phyloP scores from a whole-genome alignment of 371 early-diverging fungal genomes.

The Apophysomyces sp. region DNA sequence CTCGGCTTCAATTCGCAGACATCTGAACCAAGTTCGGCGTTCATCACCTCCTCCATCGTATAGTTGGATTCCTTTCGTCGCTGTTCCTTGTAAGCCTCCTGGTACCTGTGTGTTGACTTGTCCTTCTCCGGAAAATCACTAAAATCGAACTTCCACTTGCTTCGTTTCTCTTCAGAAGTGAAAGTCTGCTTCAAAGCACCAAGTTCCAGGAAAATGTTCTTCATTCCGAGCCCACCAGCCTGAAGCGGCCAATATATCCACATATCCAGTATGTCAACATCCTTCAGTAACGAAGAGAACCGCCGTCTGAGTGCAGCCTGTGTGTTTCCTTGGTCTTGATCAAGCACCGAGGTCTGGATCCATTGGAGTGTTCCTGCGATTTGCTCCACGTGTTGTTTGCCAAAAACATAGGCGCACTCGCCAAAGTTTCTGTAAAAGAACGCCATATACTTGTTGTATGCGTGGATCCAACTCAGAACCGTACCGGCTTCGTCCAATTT shows the following conservation, averaged over 20 bases:
- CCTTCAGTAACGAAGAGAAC: background rate
- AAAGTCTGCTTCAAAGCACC: slow-evolving; percentile 1
- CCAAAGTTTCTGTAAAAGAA: slow-evolving; percentile 25
- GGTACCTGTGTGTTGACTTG: background rate
- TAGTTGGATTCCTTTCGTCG: background rate
- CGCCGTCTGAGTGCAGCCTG: slow-evolving; percentile 5
- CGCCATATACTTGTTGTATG: slow-evolving; percentile 19
- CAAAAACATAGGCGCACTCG: slow-evolving; percentile 11
- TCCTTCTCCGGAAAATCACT: background rate
- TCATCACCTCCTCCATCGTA: slow-evolving; percentile 1
- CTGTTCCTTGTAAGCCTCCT: background rate
- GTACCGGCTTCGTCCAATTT: slow-evolving; percentile 5
- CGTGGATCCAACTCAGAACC: slow-evolving; percentile 20
- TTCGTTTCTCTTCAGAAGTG: background rate
- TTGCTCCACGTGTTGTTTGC: slow-evolving; percentile 11
- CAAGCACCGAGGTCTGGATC: slow-evolving; percentile 11
- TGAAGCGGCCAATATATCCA: slow-evolving; percentile 22
- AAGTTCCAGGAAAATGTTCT: slow-evolving; percentile 7
- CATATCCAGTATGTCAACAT: slow-evolving; percentile 4
- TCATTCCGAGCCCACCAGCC: slow-evolving; percentile 14
- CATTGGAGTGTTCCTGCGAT: background rate
- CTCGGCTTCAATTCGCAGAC: background rate
- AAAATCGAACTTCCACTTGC: background rate
- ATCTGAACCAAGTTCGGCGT: background rate
- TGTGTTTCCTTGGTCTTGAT: slow-evolving; percentile 4